A percentile compares a stretch with the other conserved stretches of the same genome.
phyloP scores from a whole-genome alignment of 192 early-diverging fungal species.

The Lunasporangiospora selenospora region DNA sequence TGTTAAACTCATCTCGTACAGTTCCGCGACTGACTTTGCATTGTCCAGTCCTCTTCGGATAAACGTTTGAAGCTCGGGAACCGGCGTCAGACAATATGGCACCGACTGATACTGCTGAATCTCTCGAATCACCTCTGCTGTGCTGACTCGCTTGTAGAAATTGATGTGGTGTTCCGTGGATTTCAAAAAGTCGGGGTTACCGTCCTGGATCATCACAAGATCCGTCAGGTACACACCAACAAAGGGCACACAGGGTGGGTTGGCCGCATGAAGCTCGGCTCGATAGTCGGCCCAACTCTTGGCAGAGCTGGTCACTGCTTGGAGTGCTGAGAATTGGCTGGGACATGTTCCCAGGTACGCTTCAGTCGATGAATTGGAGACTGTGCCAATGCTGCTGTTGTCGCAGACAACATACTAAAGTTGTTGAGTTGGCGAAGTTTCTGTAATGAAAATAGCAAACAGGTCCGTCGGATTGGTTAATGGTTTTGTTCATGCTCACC shows the following conservation, averaged over 20 bases:
- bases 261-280: constrained; percentile 79
- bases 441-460: constrained; percentile 9
- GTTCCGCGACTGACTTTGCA: constrained; percentile 69
- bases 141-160: constrained; percentile 90
- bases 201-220: constrained; percentile 94
- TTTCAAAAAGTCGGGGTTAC: constrained; percentile 81
- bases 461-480: no score
- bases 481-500: background rate
- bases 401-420: constrained; percentile 93
- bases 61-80: constrained; percentile 88
- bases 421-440: constrained; percentile 79
- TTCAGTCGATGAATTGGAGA: constrained; percentile 89
- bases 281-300: constrained; percentile 88
- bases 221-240: constrained; percentile 85
- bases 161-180: constrained; percentile 79
- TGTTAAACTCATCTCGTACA: constrained; percentile 77
- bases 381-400: constrained; percentile 90
- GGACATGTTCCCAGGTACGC: constrained; percentile 87
- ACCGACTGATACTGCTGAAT: constrained; percentile 92
- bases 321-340: constrained; percentile 68
- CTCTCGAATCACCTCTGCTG: constrained; percentile 91
- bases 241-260: constrained; percentile 90
- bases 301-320: constrained; percentile 77
- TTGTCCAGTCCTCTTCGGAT: constrained; percentile 72
- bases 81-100: constrained; percentile 78